Evolutionary conservation across 768 basidiomycete species (phyloP), one percentile per base, ranked within the genome.

Genomic region (Leccinum ochraceum): DNA sequence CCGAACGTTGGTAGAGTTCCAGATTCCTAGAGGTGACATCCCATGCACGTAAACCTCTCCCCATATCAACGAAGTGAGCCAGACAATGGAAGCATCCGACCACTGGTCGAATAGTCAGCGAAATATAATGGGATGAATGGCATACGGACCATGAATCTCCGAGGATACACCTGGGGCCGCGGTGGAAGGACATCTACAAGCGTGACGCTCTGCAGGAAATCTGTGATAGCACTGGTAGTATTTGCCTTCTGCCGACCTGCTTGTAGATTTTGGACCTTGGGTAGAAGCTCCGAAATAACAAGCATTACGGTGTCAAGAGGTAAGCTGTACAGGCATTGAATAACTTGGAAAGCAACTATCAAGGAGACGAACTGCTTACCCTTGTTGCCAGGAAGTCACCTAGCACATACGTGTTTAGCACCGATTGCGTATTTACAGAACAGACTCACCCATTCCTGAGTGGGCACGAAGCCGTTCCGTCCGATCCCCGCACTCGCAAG

Each of bases 341-440:
- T 13, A 20, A 54, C 46, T 53, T 53, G 22, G 50, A n/a, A 61
- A 51, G 30, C 13, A 30, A 22, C 39, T n/a, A 54, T 52, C 48
- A 55, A 17, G 22, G 16, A 53, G 54, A 56, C 46, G 55, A 44
- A 57, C 60, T 6, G 22, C 77, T 71, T 65, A 93, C 94, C 95
- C 95, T 81, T 95, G 93, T 67, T 96, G 92, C 96, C 96, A 98
- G 2, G 95, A 95, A 22, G 90, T 84, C 4, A 94, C 89, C 90
- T 91, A 60, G 11, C 22, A 50, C 20, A 20, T 10, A 28, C 11
- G 56, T 53, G 54, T 44, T 63, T 34, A 69, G 51, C 46, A 53
- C 30, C 7, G 8, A 11, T 60, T 16, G 42, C 11, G 3, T 49
- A 36, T 48, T 48, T 24, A 36, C 34, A 42, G 9, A 58, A 51